Conservation (phyloP, 2,329 filamentous ascomycete genomes). For the Pyrenophora teres region DNA sequence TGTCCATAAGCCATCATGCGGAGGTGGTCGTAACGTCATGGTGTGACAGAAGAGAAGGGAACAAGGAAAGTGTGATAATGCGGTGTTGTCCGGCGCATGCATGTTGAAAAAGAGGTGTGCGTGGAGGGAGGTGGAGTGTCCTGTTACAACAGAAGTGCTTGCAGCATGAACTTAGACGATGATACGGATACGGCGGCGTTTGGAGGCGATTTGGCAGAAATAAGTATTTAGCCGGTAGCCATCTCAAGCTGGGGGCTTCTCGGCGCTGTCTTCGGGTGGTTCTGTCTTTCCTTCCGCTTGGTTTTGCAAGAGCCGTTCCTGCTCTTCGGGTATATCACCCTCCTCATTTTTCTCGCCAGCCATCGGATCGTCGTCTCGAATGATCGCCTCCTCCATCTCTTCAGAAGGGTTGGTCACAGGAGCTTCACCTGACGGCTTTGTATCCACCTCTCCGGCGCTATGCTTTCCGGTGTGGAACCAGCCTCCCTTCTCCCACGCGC, state of each 20-base stretch:
- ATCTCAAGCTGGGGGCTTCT: conserved; percentile 8
- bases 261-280: conserved; percentile 1
- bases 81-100: too few relatives aligned
- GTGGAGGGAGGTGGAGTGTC: too few relatives aligned
- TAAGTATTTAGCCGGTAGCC: not conserved
- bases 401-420: conserved; percentile 27
- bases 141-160: too few relatives aligned
- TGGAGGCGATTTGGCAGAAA: too few relatives aligned
- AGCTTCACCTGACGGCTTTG: conserved; percentile 36
- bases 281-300: conserved; percentile 15
- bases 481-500: conserved; percentile 82
- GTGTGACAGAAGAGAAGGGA: not conserved
- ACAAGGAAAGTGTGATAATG: too few relatives aligned
- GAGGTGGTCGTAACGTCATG: too few relatives aligned
- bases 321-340: conserved; percentile 29
- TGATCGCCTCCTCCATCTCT: conserved; percentile 21
- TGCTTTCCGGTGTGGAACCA: conserved; percentile 68
- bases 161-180: too few relatives aligned
- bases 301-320: conserved; percentile 24
- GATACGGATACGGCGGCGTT: too few relatives aligned
- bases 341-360: conserved; percentile 20
- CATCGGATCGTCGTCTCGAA: conserved; percentile 25
- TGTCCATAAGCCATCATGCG: too few relatives aligned
- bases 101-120: too few relatives aligned
- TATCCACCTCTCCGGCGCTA: conserved; percentile 46